A percentile compares a stretch with the other conserved stretches of the same genome.
Conservation (phyloP, 202 grass and related monocot species). For the Schoenoplectus triqueter region DNA sequence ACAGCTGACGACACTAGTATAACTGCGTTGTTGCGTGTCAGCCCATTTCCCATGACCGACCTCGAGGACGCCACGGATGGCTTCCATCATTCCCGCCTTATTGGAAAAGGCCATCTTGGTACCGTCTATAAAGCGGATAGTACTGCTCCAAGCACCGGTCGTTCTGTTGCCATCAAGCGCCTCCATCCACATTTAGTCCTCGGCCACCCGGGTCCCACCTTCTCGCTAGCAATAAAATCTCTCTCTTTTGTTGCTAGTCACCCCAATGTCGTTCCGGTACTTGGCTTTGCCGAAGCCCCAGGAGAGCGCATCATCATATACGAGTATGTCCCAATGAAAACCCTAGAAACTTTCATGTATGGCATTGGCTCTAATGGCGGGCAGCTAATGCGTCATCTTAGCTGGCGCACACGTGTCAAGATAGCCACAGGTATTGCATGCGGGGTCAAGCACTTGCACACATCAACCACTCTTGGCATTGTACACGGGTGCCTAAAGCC, state of each 20-base stretch:
- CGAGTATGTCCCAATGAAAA: conserved; percentile 42
- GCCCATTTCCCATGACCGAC: conserved; percentile 51
- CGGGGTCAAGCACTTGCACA: conserved; percentile 67
- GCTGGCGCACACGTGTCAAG: conserved; percentile 49
- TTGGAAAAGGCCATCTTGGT: conserved; percentile 53
- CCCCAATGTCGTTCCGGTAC: conserved; percentile 54
- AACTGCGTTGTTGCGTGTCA: not conserved
- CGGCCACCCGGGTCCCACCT: conserved; percentile 54
- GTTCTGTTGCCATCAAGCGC: conserved; percentile 60
- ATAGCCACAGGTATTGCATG: conserved; percentile 58
- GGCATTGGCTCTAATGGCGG: not conserved
- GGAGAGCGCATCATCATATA: conserved; percentile 69
- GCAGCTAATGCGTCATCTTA: not conserved
- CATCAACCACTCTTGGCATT: conserved; percentile 39
- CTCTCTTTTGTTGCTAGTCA: conserved; percentile 55
- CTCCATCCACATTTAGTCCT: conserved; percentile 66
- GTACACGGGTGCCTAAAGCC: conserved; percentile 54
- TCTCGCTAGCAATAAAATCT: conserved; percentile 52
- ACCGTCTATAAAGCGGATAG: conserved; percentile 53
- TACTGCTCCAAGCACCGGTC: not conserved
- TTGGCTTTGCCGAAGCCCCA: conserved; percentile 65
- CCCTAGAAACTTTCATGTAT: conserved; percentile 47
- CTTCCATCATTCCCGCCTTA: conserved; percentile 58
- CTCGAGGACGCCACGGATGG: conserved; percentile 68
- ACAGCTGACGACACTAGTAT: not conserved